Conservation (phyloP, 2,329 filamentous ascomycete genomes). For the Coniochaeta hoffmannii region DNA sequence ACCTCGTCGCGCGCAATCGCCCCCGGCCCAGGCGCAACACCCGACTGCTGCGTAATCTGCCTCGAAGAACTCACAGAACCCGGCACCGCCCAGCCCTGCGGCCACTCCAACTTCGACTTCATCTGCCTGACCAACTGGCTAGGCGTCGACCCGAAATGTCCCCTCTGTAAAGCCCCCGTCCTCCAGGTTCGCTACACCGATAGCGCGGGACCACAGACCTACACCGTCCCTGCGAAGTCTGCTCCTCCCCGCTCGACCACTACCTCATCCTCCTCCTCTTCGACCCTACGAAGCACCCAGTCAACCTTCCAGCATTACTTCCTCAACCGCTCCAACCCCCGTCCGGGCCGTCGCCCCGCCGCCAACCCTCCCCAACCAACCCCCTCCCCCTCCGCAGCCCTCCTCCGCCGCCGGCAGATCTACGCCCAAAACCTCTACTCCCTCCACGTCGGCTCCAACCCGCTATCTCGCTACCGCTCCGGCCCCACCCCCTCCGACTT, state of each 20-base stretch:
- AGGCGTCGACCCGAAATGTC: slow-evolving; percentile 61
- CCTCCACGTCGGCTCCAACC: slow-evolving; percentile 75
- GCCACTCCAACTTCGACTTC: slow-evolving; percentile 78
- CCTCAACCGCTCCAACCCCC: neutral
- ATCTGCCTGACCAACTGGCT: slow-evolving; percentile 79
- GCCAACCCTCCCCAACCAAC: slow-evolving; percentile 10
- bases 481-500: slow-evolving; percentile 60
- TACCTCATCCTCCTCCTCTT: neutral
- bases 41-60: slow-evolving; percentile 75
- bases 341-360: neutral
- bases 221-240: slow-evolving; percentile 32
- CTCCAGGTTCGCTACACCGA: slow-evolving; percentile 55
- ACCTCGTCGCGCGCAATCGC: slow-evolving; percentile 15
- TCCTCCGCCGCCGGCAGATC: slow-evolving; percentile 60
- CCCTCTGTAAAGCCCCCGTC: slow-evolving; percentile 62
- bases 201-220: slow-evolving; percentile 41
- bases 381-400: slow-evolving; percentile 20
- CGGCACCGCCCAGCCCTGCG: slow-evolving; percentile 68
- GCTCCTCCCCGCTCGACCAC: neutral
- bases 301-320: slow-evolving; percentile 2
- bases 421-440: slow-evolving; percentile 70
- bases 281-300: neutral
- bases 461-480: slow-evolving; percentile 60
- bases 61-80: slow-evolving; percentile 67
- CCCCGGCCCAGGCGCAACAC: slow-evolving; percentile 13